A percentile compares a stretch with the other conserved stretches of the same genome.
Conservation (phyloP, 176 grass and related monocot genomes). For the Elymus sibiricus region DNA sequence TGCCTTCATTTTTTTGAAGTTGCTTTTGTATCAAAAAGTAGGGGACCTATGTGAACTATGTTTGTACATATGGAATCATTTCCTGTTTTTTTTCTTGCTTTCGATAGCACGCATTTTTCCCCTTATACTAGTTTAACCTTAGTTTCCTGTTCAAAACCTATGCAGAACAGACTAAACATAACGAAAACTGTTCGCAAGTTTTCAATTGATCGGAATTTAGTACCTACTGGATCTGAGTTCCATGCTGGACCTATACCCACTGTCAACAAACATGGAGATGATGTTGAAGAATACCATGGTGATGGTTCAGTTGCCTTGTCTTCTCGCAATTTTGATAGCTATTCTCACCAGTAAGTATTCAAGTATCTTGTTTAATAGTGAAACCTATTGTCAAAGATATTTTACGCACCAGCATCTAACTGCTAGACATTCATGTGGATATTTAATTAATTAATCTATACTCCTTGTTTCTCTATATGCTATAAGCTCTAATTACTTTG, state of each 20-base stretch:
- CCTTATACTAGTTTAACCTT: conserved; percentile 9
- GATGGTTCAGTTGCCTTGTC: conserved; percentile 74
- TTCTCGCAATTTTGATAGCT: conserved; percentile 77
- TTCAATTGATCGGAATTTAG: conserved; percentile 90
- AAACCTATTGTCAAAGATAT: neutral
- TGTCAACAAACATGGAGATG: conserved; percentile 86
- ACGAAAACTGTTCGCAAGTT: conserved; percentile 94
- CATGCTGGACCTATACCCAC: conserved; percentile 83
- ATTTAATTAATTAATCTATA: neutral
- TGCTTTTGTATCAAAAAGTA: neutral
- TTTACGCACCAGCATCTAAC: neutral
- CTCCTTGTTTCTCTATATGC: neutral
- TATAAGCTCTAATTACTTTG: neutral
- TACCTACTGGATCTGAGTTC: conserved; percentile 92
- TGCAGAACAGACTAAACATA: conserved; percentile 99
- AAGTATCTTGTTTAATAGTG: conserved; percentile 19
- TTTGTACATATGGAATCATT: neutral
- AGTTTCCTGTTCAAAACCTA: conserved; percentile 31
- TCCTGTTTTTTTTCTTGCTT: neutral
- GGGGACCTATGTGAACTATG: neutral
- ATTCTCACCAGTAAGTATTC: conserved; percentile 77
- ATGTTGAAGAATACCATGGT: conserved; percentile 59
- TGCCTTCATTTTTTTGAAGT: neutral
- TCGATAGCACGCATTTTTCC: neutral
- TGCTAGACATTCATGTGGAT: conserved; percentile 11